Evolutionary conservation across 139 green algal species (phyloP).

Genomic region (Yamagishiella unicocca): DNA sequence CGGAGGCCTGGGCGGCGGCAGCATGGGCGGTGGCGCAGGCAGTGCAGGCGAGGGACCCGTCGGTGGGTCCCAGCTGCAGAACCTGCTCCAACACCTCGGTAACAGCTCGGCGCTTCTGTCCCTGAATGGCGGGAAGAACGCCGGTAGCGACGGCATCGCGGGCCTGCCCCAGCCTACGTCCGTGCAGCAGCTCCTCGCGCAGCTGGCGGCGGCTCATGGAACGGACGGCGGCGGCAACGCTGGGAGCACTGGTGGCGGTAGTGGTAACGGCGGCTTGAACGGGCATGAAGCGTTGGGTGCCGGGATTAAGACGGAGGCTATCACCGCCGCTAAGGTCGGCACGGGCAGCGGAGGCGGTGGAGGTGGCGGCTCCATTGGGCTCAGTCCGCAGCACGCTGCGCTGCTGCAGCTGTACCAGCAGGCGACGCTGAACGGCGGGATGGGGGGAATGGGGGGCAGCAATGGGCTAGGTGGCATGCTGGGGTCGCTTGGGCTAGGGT

Average conservation of each 20-base stretch:
- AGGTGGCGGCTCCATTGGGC: not conserved
- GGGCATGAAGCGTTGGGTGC: not conserved
- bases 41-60: not conserved
- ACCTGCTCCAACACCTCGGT: not conserved
- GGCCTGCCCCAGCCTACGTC: not conserved
- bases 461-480: not conserved
- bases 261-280: not conserved
- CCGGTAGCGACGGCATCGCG: not conserved
- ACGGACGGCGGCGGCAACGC: not conserved
- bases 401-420: conserved; percentile 5
- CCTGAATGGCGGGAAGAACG: not conserved
- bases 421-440: not conserved
- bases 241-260: not conserved
- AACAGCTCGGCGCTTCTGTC: not conserved
- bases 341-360: not conserved
- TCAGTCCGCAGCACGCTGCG: not conserved
- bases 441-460: not conserved
- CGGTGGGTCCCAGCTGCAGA: not conserved
- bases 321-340: not conserved
- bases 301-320: not conserved
- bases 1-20: no score
- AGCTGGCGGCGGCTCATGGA: not conserved
- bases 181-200: not conserved
- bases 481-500: not conserved
- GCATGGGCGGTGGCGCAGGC: not conserved